A percentile compares a stretch with the other conserved stretches of the same genome.
Evolutionary conservation across 2,329 filamentous ascomycete species (phyloP).

Genomic region (Trichophyton simii): DNA sequence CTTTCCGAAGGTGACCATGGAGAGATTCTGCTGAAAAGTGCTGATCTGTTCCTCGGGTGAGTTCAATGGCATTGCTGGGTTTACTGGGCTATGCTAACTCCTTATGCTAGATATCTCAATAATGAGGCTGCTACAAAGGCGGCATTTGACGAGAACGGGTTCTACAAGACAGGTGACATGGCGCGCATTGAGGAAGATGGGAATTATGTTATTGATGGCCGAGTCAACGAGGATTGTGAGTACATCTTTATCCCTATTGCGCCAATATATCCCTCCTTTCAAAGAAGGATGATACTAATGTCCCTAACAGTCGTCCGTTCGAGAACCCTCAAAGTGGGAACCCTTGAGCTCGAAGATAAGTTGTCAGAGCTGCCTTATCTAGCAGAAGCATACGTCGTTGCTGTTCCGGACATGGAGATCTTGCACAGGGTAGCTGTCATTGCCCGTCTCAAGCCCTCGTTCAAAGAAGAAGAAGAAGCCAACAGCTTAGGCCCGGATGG

Average conservation of each 20-base stretch:
- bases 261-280: not conserved
- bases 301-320: not conserved
- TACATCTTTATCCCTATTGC: not conserved
- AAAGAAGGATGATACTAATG: not conserved
- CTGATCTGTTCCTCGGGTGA: conserved; percentile 6
- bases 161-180: conserved; percentile 15
- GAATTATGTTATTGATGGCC: conserved; percentile 14
- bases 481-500: not conserved
- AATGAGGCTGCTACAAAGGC: conserved; percentile 8
- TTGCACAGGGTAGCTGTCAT: conserved; percentile 6
- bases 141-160: conserved; percentile 13
- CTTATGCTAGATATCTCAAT: conserved; percentile 7
- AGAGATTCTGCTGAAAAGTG: conserved; percentile 9
- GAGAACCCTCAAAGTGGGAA: conserved; percentile 6
- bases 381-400: conserved; percentile 11
- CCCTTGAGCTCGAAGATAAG: conserved; percentile 11
- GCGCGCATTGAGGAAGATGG: conserved; percentile 9
- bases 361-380: conserved; percentile 14
- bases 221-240: conserved; percentile 14
- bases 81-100: not conserved
- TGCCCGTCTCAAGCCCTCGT: conserved; percentile 1
- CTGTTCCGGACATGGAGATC: conserved; percentile 9
- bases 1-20: conserved; percentile 8
- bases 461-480: not conserved
- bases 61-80: not conserved